Evolutionary conservation across 768 basidiomycete genomes (phyloP), one percentile per base, ranked within the genome.

Genomic region (Rickenella mellea): DNA sequence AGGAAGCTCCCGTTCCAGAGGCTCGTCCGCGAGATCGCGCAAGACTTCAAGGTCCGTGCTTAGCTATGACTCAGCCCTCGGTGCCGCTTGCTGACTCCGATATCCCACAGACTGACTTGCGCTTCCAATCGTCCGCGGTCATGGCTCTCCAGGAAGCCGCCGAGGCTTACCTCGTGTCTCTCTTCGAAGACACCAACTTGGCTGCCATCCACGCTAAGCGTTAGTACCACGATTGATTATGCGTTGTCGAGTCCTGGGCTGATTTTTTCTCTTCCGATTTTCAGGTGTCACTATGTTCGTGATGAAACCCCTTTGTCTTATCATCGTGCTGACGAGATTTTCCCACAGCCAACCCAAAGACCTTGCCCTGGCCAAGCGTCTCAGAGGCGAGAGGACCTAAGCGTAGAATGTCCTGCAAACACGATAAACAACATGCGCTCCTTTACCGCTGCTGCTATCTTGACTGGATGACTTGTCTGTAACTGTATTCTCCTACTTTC

Each of bases 1-100:
- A 78, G 94, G 71, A 97, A 97, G 82, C 87, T 98, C 49, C 94
- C 94, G 53, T 97, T 97, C 91, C 93, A 97, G 71, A 79, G 93
- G 55, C 80, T 98, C 55, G 93, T 97, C 50, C 89, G 89, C 74
- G 84, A 92, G 69, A 91, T 92, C 53, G 88, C 88, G n/a, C 88
- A 91, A 66, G 89, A 89, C 65, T 91, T 93, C 77, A 93, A 93
- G 82, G 85, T 82, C 45, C 24, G 68, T 53, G 41, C 24, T 19
- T 14, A 14, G 21, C 33, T 14, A 24, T 20, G 44, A 20, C 26
- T 17, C 28, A 37, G 11, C 29, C 4, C 11, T 26, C 9, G 8
- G 31, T 14, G 15, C 32, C 27, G 29, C 25, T 24, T 41, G 20
- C 1, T 41, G n/a, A n/a, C n/a, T n/a, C n/a, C n/a, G 45, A 43